A percentile compares a stretch with the other conserved stretches of the same genome.
Conservation (phyloP, 495 filamentous ascomycete species). For the Penicillium roqueforti region DNA sequence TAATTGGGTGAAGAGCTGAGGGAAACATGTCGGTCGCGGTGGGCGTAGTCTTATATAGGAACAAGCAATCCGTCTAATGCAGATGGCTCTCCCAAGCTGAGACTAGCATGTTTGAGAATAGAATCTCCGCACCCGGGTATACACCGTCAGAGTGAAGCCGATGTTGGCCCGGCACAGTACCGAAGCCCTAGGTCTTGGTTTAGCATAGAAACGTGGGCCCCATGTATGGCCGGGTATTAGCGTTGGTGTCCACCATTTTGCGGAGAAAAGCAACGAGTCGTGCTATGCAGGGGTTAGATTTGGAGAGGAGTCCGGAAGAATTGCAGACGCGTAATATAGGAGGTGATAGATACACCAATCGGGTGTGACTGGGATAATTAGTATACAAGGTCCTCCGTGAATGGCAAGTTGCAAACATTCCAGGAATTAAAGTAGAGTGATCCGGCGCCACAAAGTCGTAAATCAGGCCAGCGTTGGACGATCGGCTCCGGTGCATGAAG, state of each 20-base stretch:
- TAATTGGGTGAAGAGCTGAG: neutral
- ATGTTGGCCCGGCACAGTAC: neutral
- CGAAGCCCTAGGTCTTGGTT: neutral
- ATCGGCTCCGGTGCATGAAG: slow-evolving; percentile 15
- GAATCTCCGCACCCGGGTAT: neutral
- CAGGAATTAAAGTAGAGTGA: slow-evolving; percentile 1
- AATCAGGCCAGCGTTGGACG: slow-evolving; percentile 4
- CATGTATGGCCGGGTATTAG: neutral
- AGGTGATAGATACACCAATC: slow-evolving; percentile 2
- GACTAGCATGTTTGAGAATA: neutral
- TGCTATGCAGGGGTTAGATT: neutral
- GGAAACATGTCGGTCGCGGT: neutral
- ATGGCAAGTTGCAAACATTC: neutral
- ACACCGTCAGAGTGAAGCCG: neutral
- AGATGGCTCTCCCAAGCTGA: neutral
- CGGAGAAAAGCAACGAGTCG: neutral
- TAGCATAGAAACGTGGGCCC: neutral
- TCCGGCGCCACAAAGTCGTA: neutral
- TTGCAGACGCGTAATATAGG: neutral
- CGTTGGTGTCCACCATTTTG: neutral
- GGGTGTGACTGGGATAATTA: neutral
- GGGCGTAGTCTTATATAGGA: slow-evolving; percentile 5
- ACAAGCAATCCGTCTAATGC: neutral
- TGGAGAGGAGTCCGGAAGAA: neutral
- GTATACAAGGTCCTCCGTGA: neutral